Evolutionary conservation across 257 asterid species (phyloP).

Genomic region (Nicotiana otophora): DNA sequence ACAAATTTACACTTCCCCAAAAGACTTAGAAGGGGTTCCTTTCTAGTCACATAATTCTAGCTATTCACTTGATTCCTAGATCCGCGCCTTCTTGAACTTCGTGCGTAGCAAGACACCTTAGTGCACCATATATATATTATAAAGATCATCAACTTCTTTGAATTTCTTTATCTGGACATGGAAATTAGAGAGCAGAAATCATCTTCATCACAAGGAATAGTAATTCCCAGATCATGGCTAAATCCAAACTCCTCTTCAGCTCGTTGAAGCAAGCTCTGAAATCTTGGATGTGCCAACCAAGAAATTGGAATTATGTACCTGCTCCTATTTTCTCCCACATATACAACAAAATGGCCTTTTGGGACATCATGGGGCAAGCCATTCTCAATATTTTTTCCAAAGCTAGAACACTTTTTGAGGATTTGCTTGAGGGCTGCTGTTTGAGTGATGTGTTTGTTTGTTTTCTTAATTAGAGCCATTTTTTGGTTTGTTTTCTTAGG

Average conservation of each 20-base stretch:
- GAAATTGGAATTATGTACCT: slow-evolving; percentile 7
- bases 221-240: slow-evolving; percentile 8
- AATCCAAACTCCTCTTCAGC: slow-evolving; percentile 16
- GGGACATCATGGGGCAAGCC: slow-evolving; percentile 1
- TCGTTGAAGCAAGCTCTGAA: slow-evolving; percentile 2
- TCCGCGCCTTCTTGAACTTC: background rate
- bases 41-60: background rate
- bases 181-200: slow-evolving; percentile 11
- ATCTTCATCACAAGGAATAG: slow-evolving; percentile 10
- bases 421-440: slow-evolving; percentile 30
- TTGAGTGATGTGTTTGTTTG: background rate
- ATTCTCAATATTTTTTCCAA: background rate
- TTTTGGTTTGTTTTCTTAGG: background rate
- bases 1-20: background rate
- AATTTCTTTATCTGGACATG: background rate
- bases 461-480: slow-evolving; percentile 30
- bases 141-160: background rate
- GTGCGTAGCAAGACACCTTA: background rate
- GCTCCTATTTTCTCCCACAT: slow-evolving; percentile 6
- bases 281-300: background rate
- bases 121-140: no score
- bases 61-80: background rate
- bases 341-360: slow-evolving; percentile 10
- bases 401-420: slow-evolving; percentile 22
- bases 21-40: background rate